Percentiles rank a stretch among this genome's conserved stretches.
Evolutionary conservation across 768 basidiomycete species (phyloP).

Genomic region (Pulveroboletus sp.): DNA sequence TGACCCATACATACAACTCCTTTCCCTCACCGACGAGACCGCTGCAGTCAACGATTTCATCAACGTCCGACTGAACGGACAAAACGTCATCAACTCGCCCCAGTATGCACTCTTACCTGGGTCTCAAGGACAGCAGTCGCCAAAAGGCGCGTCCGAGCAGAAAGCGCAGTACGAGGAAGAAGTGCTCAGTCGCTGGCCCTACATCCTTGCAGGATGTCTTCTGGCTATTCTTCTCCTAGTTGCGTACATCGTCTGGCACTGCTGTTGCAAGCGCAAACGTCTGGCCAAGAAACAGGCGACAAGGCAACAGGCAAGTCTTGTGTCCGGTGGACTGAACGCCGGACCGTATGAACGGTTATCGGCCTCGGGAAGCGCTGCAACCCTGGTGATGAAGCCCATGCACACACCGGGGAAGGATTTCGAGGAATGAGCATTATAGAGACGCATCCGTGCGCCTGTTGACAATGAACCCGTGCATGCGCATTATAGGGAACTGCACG

Average conservation of each 20-base stretch:
- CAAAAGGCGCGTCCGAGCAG: constrained; percentile 58
- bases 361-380: constrained; percentile 27
- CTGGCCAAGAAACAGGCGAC: constrained; percentile 21
- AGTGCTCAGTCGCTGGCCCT: constrained; percentile 69
- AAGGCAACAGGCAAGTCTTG: constrained; percentile 14
- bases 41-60: constrained; percentile 65
- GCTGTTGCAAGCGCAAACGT: constrained; percentile 47
- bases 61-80: constrained; percentile 52
- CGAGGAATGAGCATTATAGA: constrained; percentile 11
- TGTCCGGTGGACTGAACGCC: background rate
- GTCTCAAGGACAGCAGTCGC: constrained; percentile 55
- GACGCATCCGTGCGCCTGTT: constrained; percentile 13
- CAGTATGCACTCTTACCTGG: constrained; percentile 58
- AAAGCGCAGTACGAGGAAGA: constrained; percentile 60
- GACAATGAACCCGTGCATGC: background rate
- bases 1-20: constrained; percentile 66
- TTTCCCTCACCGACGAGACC: constrained; percentile 50
- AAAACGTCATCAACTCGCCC: constrained; percentile 49
- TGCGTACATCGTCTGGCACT: constrained; percentile 53
- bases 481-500: background rate
- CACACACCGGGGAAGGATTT: constrained; percentile 15
- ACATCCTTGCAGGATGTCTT: constrained; percentile 60
- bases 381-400: constrained; percentile 29
- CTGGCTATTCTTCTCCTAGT: constrained; percentile 42
- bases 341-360: constrained; percentile 23